phyloP scores from a whole-genome alignment of 495 filamentous ascomycete genomes.

The Geoglossum glabrum region DNA sequence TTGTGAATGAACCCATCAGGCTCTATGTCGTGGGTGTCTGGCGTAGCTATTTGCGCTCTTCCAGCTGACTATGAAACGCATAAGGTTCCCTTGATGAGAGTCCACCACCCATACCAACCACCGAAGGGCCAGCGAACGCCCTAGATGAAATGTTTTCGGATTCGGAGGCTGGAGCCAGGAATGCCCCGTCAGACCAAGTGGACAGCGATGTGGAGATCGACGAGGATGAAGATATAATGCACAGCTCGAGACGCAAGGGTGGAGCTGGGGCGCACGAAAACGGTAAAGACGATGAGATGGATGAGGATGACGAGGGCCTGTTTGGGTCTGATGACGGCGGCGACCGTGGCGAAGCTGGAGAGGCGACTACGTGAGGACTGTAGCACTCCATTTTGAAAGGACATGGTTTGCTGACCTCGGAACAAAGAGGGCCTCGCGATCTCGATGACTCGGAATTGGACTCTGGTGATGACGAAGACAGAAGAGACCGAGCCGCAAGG shows the following conservation, averaged over 20 bases:
- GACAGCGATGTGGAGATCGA: background rate
- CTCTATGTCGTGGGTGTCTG: background rate
- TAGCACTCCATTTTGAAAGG: background rate
- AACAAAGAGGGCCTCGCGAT: conserved; percentile 24
- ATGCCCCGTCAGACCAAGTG: background rate
- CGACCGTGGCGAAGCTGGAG: conserved; percentile 7
- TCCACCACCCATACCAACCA: background rate
- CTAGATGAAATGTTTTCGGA: background rate
- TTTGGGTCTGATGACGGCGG: conserved; percentile 13
- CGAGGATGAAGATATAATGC: background rate
- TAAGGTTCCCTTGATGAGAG: background rate
- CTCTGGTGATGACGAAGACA: conserved; percentile 54
- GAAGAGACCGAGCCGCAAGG: conserved; percentile 16
- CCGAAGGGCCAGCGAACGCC: background rate
- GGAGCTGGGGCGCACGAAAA: conserved; percentile 8
- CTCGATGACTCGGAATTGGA: conserved; percentile 58
- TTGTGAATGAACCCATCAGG: background rate
- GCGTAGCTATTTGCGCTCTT: background rate
- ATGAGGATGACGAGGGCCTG: conserved; percentile 9
- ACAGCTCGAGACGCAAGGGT: background rate
- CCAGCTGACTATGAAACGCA: background rate
- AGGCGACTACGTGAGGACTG: background rate
- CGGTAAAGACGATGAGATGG: conserved; percentile 15
- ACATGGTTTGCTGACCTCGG: background rate
- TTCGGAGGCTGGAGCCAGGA: background rate